Conservation (phyloP, 192 early-diverging fungal species). For the Rhizoclosmatium globosum region DNA sequence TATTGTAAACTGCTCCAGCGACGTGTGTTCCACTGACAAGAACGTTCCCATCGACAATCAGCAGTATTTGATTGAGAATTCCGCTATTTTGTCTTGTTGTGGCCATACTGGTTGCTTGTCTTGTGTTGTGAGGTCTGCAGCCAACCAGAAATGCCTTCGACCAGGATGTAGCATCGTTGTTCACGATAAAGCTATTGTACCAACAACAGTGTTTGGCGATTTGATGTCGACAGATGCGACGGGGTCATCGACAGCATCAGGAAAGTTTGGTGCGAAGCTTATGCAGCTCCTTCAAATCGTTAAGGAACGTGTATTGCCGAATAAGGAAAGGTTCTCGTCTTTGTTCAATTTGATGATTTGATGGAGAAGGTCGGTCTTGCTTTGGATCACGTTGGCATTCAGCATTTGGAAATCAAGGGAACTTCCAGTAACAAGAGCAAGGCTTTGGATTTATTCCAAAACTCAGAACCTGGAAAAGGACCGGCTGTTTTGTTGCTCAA, state of each 20-base stretch:
- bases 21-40: slow-evolving; percentile 6
- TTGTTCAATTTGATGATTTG: slow-evolving; percentile 54
- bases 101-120: slow-evolving; percentile 52
- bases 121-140: slow-evolving; percentile 41
- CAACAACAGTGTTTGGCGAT: slow-evolving; percentile 29
- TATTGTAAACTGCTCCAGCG: slow-evolving; percentile 15
- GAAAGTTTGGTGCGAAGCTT: slow-evolving; percentile 48
- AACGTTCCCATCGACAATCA: background rate
- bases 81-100: slow-evolving; percentile 55
- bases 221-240: background rate
- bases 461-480: slow-evolving; percentile 8
- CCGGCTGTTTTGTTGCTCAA: slow-evolving; percentile 50
- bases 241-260: slow-evolving; percentile 9
- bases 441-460: slow-evolving; percentile 46
- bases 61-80: slow-evolving; percentile 23
- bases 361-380: slow-evolving; percentile 47
- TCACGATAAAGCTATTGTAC: slow-evolving; percentile 47
- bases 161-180: slow-evolving; percentile 44
- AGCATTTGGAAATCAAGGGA: slow-evolving; percentile 47
- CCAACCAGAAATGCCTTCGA: slow-evolving; percentile 40
- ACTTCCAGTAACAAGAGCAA: slow-evolving; percentile 34
- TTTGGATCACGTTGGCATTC: slow-evolving; percentile 39
- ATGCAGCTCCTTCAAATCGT: slow-evolving; percentile 37
- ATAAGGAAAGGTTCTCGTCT: slow-evolving; percentile 50
- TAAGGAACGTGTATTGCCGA: slow-evolving; percentile 13